These are phyloP conservation scores for Fraxinus nigra DNA, from an alignment of 305 asterid species.

Conservation along the genomic window DNA sequence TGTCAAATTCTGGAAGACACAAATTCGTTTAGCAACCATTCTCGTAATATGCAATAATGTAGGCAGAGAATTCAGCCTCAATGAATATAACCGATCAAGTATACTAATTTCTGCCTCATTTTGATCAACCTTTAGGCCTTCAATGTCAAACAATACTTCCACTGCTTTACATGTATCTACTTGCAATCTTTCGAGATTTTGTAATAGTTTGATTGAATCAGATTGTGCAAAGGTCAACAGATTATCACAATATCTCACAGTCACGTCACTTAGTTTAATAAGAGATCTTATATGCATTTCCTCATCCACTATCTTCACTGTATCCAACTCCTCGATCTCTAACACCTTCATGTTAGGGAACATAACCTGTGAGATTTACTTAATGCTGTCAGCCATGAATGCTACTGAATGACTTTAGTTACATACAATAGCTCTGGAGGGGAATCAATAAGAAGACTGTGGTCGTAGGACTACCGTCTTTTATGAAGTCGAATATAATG, in stretches of 20 bases:
- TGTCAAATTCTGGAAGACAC: background rate
- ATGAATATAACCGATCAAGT: slow-evolving; percentile 1
- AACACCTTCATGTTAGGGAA: background rate
- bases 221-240: background rate
- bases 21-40: slow-evolving; percentile 9
- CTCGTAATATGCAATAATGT: background rate
- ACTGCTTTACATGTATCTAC: background rate
- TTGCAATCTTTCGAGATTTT: background rate
- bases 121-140: background rate
- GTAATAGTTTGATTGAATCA: background rate
- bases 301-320: background rate
- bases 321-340: background rate
- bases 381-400: background rate
- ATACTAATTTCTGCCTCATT: background rate
- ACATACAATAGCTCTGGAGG: background rate
- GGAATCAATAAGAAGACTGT: background rate
- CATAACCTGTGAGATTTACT: background rate
- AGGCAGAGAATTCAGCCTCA: slow-evolving; percentile 3
- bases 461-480: background rate
- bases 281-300: background rate
- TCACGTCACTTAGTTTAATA: background rate
- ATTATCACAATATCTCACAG: background rate
- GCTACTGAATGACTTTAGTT: background rate
- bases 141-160: background rate
- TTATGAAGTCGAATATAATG: background rate